Conservation (phyloP, 108 stramenopile genomes). For the Pseudonitzschia multiseries region DNA sequence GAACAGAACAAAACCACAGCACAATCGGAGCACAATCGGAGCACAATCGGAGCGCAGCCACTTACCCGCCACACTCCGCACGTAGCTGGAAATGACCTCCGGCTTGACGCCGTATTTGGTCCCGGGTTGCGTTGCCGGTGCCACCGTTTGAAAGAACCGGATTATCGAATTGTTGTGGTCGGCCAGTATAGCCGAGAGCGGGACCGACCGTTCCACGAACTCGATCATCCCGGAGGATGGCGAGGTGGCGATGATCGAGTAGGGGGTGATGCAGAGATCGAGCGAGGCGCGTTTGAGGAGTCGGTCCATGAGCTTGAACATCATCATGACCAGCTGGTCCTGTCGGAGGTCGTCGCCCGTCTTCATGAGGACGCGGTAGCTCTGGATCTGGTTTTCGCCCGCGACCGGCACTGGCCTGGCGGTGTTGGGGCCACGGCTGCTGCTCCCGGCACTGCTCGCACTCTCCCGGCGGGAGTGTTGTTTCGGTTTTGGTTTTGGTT, state of each 20-base stretch:
- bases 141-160: conserved; percentile 62
- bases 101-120: conserved; percentile 74
- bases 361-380: conserved; percentile 95
- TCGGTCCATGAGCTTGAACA: conserved; percentile 97
- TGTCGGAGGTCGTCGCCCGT: conserved; percentile 98
- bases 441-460: too few species aligned
- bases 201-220: conserved; percentile 90
- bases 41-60: neutral
- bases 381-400: conserved; percentile 5
- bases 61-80: conserved; percentile 96
- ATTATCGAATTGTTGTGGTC: conserved; percentile 81
- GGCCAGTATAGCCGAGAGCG: conserved; percentile 89
- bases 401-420: too few species aligned
- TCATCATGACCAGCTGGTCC: conserved; percentile 97
- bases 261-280: conserved; percentile 80
- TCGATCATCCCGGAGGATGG: conserved; percentile 91
- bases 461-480: neutral
- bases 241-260: conserved; percentile 91
- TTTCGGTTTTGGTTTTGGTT: too few species aligned
- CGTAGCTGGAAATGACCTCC: conserved; percentile 88
- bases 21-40: too few species aligned
- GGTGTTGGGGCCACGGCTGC: neutral
- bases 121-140: conserved; percentile 71
- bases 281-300: conserved; percentile 94
- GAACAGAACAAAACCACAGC: neutral